Percentiles rank a stretch among this genome's conserved stretches.
These are phyloP conservation scores for Physcia stellaris DNA, from an alignment of 495 filamentous ascomycete genomes.

Conservation along the genomic window DNA sequence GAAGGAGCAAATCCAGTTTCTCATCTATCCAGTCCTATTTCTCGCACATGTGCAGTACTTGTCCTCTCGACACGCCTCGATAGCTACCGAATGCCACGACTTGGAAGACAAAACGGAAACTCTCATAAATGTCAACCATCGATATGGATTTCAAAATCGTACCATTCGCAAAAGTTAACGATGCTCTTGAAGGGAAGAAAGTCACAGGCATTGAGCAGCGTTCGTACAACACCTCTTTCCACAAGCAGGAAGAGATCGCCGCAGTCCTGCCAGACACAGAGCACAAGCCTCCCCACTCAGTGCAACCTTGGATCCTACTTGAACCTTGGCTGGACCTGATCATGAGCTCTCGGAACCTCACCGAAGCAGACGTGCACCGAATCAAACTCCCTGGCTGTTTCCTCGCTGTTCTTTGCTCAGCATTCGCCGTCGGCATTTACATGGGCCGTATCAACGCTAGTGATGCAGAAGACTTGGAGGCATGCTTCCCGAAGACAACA, in stretches of 20 bases:
- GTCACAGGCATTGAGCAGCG: constrained; percentile 1
- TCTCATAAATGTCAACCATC: too few relatives aligned
- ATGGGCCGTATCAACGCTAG: background rate
- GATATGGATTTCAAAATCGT: too few relatives aligned
- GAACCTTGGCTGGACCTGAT: constrained; percentile 9
- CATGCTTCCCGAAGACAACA: constrained; percentile 2
- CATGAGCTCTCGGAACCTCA: constrained; percentile 5
- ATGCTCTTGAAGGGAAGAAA: background rate
- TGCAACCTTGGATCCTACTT: constrained; percentile 8
- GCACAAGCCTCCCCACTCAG: background rate
- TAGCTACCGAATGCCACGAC: too few relatives aligned
- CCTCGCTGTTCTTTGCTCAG: background rate
- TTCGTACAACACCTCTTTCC: constrained; percentile 4
- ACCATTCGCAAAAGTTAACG: constrained; percentile 1
- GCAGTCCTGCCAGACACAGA: background rate
- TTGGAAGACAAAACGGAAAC: too few relatives aligned
- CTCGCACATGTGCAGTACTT: too few relatives aligned
- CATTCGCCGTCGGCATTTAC: background rate
- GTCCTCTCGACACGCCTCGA: too few relatives aligned
- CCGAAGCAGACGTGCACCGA: constrained; percentile 2
- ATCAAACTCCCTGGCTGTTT: constrained; percentile 5
- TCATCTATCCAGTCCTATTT: too few relatives aligned
- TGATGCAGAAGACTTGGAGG: constrained; percentile 4
- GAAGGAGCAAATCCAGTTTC: too few relatives aligned
- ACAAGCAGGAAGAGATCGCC: constrained; percentile 5